Conservation (phyloP, 495 filamentous ascomycete species). For the Tirmania nivea region DNA sequence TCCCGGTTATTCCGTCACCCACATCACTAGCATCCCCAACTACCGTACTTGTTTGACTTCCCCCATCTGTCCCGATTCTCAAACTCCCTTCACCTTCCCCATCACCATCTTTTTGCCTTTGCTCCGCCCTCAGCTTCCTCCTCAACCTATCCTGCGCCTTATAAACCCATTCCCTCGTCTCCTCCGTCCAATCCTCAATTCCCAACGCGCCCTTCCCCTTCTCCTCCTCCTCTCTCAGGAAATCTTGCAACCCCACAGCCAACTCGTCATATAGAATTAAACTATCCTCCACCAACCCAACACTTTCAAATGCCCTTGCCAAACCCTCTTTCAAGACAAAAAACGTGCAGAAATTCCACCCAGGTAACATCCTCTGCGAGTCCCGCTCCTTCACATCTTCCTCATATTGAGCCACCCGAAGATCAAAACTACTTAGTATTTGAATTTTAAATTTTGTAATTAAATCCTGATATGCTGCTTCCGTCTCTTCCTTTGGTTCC, state of each 20-base stretch:
- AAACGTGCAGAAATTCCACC: conserved; percentile 98
- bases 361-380: conserved; percentile 64
- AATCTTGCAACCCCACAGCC: conserved; percentile 62
- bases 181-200: conserved; percentile 16
- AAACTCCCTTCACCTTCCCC: conserved; percentile 1
- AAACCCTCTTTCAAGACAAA: conserved; percentile 94
- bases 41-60: not conserved
- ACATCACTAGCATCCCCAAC: not conserved
- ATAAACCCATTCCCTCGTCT: conserved; percentile 18
- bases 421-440: conserved; percentile 76
- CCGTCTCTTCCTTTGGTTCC: conserved; percentile 44
- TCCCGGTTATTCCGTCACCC: not conserved
- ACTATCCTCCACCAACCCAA: conserved; percentile 87
- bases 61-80: not conserved
- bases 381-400: conserved; percentile 93
- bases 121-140: conserved; percentile 8
- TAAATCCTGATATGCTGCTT: conserved; percentile 61
- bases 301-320: conserved; percentile 82
- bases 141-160: conserved; percentile 6
- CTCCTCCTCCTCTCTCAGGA: conserved; percentile 41
- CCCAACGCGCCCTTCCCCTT: conserved; percentile 5
- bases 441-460: conserved; percentile 67
- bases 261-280: conserved; percentile 84
- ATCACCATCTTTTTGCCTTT: conserved; percentile 3
- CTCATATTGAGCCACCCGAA: conserved; percentile 81